Conservation (phyloP, 768 basidiomycete genomes). For the Hydnum rufescens region DNA sequence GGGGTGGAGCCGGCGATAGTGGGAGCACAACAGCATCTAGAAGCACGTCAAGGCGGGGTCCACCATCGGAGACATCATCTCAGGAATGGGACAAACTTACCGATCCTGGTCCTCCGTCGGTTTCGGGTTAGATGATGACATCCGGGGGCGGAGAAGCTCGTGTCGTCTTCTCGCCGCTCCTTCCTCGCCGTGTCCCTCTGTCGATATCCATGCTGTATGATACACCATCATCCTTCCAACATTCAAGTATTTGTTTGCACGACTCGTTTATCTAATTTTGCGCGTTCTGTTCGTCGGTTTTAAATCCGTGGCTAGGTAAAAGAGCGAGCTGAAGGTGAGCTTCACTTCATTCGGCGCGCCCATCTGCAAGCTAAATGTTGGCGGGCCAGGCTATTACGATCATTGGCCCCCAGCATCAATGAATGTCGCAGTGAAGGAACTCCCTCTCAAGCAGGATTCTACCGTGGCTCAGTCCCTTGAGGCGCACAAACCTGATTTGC, state of each 20-base stretch:
- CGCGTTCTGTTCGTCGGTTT: background rate
- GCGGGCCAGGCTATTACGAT: constrained; percentile 42
- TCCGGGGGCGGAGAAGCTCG: constrained; percentile 13
- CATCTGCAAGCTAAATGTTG: background rate
- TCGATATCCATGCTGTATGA: too few species aligned
- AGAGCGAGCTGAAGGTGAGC: constrained; percentile 55
- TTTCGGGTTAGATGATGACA: background rate
- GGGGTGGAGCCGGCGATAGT: background rate
- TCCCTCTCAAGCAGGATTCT: background rate
- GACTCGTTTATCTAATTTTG: constrained; percentile 8
- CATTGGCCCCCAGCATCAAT: constrained; percentile 52
- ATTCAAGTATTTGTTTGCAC: constrained; percentile 6
- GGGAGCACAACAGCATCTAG: constrained; percentile 2
- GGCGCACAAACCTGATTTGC: background rate
- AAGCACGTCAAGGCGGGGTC: constrained; percentile 22
- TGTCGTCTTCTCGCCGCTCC: constrained; percentile 13
- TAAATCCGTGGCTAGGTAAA: too few species aligned
- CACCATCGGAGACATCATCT: constrained; percentile 72
- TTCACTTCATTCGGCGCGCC: background rate
- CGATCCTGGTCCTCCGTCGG: constrained; percentile 26
- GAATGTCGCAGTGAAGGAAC: constrained; percentile 40
- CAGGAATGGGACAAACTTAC: constrained; percentile 83
- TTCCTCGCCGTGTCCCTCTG: too few species aligned
- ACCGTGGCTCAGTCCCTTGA: background rate
- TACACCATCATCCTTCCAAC: constrained; percentile 2